phyloP scores from a whole-genome alignment of 2,329 filamentous ascomycete species.

The Pseudocercospora fijiensis region DNA sequence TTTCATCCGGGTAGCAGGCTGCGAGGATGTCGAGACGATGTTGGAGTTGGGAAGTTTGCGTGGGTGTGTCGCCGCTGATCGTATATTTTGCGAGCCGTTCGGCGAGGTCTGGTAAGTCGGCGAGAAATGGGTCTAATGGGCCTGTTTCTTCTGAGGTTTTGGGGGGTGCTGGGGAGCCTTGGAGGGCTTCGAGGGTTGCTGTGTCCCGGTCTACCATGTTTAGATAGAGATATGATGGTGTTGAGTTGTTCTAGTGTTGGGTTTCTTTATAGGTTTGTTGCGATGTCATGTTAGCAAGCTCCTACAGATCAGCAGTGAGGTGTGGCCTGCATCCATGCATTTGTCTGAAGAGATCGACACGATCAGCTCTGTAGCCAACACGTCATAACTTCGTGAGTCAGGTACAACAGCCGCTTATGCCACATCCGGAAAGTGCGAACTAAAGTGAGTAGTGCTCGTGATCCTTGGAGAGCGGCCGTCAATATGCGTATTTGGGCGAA shows the following conservation, averaged over 20 bases:
- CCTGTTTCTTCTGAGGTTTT: conserved; percentile 8
- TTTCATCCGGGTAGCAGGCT: conserved; percentile 6
- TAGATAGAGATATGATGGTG: neutral
- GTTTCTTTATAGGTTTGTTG: neutral
- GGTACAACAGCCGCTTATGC: neutral
- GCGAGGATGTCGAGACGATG: conserved; percentile 15
- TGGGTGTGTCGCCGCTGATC: neutral
- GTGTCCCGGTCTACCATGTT: neutral
- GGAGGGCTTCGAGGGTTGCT: conserved; percentile 2
- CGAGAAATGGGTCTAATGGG: neutral
- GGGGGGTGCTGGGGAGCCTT: neutral
- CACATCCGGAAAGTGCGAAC: neutral
- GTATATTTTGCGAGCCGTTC: conserved; percentile 1
- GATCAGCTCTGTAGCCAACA: neutral
- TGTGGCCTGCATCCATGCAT: neutral
- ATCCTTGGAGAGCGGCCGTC: neutral
- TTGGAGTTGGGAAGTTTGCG: conserved; percentile 2
- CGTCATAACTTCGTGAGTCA: neutral
- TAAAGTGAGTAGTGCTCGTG: neutral
- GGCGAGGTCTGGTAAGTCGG: neutral
- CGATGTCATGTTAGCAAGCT: neutral
- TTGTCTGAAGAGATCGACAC: neutral
- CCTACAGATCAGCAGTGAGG: neutral
- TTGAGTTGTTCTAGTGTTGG: neutral
- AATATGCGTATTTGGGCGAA: neutral